Base-by-base conservation (phyloP, 345 rosid species). In the Brassica rapa region DNA sequence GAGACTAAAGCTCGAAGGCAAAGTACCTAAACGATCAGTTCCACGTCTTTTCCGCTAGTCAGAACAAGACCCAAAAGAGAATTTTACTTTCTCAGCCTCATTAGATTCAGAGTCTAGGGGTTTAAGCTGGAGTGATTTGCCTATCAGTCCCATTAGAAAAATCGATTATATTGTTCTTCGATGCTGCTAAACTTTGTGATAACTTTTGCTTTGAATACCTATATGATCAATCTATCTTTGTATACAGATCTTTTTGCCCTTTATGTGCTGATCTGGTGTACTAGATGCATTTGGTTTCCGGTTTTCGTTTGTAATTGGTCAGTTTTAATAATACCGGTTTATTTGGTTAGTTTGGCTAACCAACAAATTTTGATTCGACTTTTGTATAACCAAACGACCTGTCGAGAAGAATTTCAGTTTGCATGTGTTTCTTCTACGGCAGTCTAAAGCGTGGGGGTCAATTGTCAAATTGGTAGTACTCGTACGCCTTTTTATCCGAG, bases 21-120 rank as follows among this genome's bases (percentile, higher is more conserved):
- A 91, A 82, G 84, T 96, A 62, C 97, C 94, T 49, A 93, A 83
- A 86, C 82, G 89, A 87, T 87, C 97, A 0, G 90, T 93, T 37
- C 96, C 91, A n/a, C 85, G 98, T 81, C 92, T 96, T 24, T 96
- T 96, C 75, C 93, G 82, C 53, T 93, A 90, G 84, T 68, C 60
- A 64, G 39, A 62, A 51, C 12, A 4, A 66, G 37, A 25, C 15
- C 57, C 69, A 15, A 49, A 9, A 9, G 2, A 32, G 14, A 62
- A 62, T 15, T 23, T 21, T 21, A 7, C 55, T 70, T 0, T 24
- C 14, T 32, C 16, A 21, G 24, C 25, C 46, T 1, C 4, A 41
- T 41, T 41, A 41, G 49, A 41, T 41, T 10, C 6, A 1, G 43
- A 41, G 49, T 10, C 14, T 11, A 41, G 0, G 49, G 49, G 14